Evolutionary conservation across 2,329 filamentous ascomycete species (phyloP).

Genomic region (Colletotrichum euphorbiae): DNA sequence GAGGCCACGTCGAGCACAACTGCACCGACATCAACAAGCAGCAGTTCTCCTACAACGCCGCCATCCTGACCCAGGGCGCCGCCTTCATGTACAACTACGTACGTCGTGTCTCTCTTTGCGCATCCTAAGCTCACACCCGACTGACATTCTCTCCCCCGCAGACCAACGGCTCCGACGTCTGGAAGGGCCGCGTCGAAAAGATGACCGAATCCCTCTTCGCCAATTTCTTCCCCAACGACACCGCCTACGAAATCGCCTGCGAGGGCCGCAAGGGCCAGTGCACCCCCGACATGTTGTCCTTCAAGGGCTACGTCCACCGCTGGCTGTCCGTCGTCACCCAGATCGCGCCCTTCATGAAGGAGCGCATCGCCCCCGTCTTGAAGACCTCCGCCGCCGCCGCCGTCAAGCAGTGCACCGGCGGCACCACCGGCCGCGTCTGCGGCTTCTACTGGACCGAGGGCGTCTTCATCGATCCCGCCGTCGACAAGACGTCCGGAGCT

Average conservation of each 20-base stretch:
- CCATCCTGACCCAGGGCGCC: conserved; percentile 69
- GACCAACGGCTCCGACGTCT: conserved; percentile 65
- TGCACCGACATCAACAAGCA: conserved; percentile 71
- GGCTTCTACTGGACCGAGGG: conserved; percentile 71
- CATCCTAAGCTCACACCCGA: background rate
- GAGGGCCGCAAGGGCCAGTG: conserved; percentile 68
- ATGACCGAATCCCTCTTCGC: conserved; percentile 63
- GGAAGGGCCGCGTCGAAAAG: conserved; percentile 66
- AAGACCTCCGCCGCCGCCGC: conserved; percentile 69
- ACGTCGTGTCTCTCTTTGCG: conserved; percentile 42
- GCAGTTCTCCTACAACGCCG: conserved; percentile 77
- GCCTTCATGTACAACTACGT: conserved; percentile 77
- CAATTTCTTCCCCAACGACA: conserved; percentile 67
- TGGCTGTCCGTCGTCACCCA: conserved; percentile 72
- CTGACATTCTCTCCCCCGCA: conserved; percentile 44
- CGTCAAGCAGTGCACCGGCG: conserved; percentile 71
- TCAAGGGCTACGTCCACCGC: conserved; percentile 77
- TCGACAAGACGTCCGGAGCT: conserved; percentile 66
- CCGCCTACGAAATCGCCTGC: conserved; percentile 76
- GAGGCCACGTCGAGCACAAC: conserved; percentile 66
- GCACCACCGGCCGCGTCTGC: conserved; percentile 68
- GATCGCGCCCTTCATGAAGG: conserved; percentile 69
- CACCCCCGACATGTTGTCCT: conserved; percentile 77
- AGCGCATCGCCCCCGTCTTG: conserved; percentile 68
- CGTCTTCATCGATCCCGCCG: conserved; percentile 56